Base-by-base conservation (phyloP, 495 filamentous ascomycete species). In the Neurospora tetraspora region DNA sequence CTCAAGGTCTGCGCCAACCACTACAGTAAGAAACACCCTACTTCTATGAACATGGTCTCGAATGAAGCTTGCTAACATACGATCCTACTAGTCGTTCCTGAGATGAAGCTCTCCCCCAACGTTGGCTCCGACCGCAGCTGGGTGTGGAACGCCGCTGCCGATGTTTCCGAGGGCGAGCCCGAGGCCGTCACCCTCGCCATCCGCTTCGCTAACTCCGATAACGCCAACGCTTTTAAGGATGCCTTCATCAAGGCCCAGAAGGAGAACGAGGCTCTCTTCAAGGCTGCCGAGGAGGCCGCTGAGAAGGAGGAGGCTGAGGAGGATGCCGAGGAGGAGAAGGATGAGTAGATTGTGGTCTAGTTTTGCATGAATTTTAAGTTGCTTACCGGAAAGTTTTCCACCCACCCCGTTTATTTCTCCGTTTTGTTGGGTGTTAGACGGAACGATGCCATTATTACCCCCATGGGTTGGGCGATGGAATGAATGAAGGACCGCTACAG, bases 1-100 rank as follows among this genome's bases (percentile, higher is more conserved):
- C 89, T 97, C 85, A 99, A 99, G 87, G 96, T 98, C 83, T 99
- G 96, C 91, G 96, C 96, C 80, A 99, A 99, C 86, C 96, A 99
- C 87, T 99, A 99, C 83, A 91, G 96, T 99, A 91, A 80, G 93
- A 82, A 40, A 39, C 5, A 42, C 47, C 38, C 38, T 7, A 10
- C 38, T 61, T 16, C 40, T 23, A n/a, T 27, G 9, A 34, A 14
- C 31, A n/a, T 37, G 18, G n/a, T 31, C 10, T 4, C 20, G 7
- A 4, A 14, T 20, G 12, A 5, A 70, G 45, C 70, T 79, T 72
- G 71, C 68, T n/a, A 68, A 71, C 36, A 53, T 14, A 18, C 47
- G 11, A 39, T 37, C 37, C 31, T n/a, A 72, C 20, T 75, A 97
- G 94, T 99, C 78, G 94, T 97, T 71, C 96, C 96, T 38, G 96